Evolutionary conservation across 148 eudicot species (phyloP), one percentile per base, ranked within the genome.

Genomic region (Salicornia ramosissima): DNA sequence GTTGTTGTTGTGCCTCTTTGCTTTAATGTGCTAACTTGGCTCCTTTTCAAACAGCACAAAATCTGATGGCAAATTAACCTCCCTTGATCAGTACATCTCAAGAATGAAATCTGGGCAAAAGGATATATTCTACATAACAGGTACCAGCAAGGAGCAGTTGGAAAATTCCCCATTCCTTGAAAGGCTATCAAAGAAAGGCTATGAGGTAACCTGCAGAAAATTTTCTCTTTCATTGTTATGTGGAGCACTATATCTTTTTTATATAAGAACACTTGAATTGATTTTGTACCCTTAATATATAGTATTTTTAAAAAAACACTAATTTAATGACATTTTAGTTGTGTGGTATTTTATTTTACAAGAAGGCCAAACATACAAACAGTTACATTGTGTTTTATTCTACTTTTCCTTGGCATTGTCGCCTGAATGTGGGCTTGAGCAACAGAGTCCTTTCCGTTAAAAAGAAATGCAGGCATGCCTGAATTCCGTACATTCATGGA

Each of bases 111-210:
- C 88, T 5, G 92, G 92, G 47, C 98, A 94, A 74, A 94, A 94
- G 83, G 98, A 94, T 66, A 88, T 94, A 81, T 94, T 94, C 72
- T 94, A 90, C 80, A 87, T 94, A 24, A 94, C 98, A 43, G 98
- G 98, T 60, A 67, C 89, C 65, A 94, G 77, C 88, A 90, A 94
- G 82, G 98, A 94, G 74, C 98, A 94, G 74, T 69, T 90, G 81
- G 98, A 88, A 83, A 94, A 88, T 71, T 94, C 98, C 71, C 98
- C 98, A 63, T 94, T 94, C 97, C 97, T 94, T 66, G 98, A 94
- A 80, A 84, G 92, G 76, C 96, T 94, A 13, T 81, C 79, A 11
- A 90, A 94, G 97, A 94, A 90, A 69, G 82, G 84, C 70, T 94
- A 81, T 34, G 98, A 94, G 97, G 98, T 93, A 80, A 65, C 22